phyloP scores from a whole-genome alignment of 1,284 basidiomycete genomes.

The Grifola frondosa region DNA sequence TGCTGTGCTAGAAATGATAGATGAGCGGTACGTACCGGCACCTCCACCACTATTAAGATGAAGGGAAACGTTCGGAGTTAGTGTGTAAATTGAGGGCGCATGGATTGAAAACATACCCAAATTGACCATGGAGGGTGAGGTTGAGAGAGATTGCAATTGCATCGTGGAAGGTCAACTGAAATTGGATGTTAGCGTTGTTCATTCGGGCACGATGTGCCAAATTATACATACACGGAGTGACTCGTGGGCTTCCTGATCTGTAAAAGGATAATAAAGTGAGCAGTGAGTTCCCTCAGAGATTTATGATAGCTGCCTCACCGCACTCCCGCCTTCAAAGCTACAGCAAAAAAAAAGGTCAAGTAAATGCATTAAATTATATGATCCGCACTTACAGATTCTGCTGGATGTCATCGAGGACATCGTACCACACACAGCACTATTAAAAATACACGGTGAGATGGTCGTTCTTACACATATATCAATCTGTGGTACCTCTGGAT shows the following conservation, averaged over 20 bases:
- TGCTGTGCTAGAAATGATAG: background rate
- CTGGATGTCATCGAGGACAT: slow-evolving; percentile 17
- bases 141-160: slow-evolving; percentile 23
- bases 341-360: background rate
- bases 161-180: slow-evolving; percentile 26
- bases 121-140: slow-evolving; percentile 13
- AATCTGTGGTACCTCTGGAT: slow-evolving; percentile 22
- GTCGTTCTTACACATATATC: too few relatives aligned
- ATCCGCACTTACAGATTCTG: slow-evolving; percentile 3
- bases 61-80: background rate
- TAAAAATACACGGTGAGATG: background rate
- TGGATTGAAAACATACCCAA: slow-evolving; percentile 13
- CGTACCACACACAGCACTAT: slow-evolving; percentile 16
- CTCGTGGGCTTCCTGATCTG: slow-evolving; percentile 30
- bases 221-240: slow-evolving; percentile 13
- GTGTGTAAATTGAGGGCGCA: background rate
- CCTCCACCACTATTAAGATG: slow-evolving; percentile 13
- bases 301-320: slow-evolving; percentile 11
- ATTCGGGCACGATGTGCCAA: too few relatives aligned
- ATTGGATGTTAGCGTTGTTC: background rate
- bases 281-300: background rate
- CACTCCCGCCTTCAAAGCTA: slow-evolving; percentile 17
- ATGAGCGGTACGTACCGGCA: slow-evolving; percentile 4
- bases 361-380: background rate
- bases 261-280: background rate